Evolutionary conservation across 495 filamentous ascomycete species (phyloP), one percentile per base, ranked within the genome.

Genomic region (Penicillium ucsense): DNA sequence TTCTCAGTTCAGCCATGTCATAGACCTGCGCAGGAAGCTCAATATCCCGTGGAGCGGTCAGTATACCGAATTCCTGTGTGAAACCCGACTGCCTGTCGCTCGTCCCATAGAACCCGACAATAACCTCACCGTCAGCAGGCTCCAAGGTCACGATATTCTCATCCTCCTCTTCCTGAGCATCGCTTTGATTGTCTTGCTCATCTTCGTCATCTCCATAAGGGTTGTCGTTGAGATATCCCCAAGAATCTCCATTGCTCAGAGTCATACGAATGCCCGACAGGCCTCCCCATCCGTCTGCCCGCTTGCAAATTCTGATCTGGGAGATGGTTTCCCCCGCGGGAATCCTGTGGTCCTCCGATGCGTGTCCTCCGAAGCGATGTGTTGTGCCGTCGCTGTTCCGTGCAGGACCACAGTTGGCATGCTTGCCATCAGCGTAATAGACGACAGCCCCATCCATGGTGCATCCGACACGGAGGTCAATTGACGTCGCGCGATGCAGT

Each of bases 31-130:
- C 57, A 1, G 68, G 70, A 35, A 69, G 44, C 29, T 65, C 62
- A 1, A 62, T 53, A 33, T 50, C 53, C 46, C 57, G 62, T 3
- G 65, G 64, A 4, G 64, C 68, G 3, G 70, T 68, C 35, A 73
- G 52, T 38, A 73, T 73, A 4, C 68, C 70, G 49, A 73, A 73
- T 29, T 46, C 45, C 5, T 53, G 11, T 0, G 58, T 56, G 27
- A 46, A 55, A 5, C 47, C 47, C 8, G 2, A 41, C 5, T n/a
- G 4, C 7, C 8, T 10, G 4, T 48, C 51, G 41, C 62, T 73
- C 43, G 57, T 52, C 9, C 70, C 70, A 38, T 58, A 67, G 49
- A 73, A 73, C 3, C 70, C 70, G 31, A 73, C 59, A 52, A 73
- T 66, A 4, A 55, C 53, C 37, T 73, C 58, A 38, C 46, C 44